Evolutionary conservation across 495 filamentous ascomycete genomes (phyloP), one percentile per base, ranked within the genome.

Genomic region (Xylaria palmicola): DNA sequence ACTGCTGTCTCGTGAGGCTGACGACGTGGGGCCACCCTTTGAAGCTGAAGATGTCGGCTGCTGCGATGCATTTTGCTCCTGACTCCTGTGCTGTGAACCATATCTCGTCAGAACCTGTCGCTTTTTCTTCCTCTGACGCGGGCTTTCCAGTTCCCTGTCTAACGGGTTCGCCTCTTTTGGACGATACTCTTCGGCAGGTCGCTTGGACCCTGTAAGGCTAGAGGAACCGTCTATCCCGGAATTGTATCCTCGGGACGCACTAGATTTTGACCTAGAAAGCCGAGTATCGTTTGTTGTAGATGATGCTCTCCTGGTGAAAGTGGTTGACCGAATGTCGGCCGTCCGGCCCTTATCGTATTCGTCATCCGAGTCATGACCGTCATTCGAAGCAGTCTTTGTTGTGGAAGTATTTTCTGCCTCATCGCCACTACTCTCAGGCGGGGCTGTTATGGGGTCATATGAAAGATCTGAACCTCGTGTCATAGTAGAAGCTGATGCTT

Each of bases 131-230:
- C 36, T 57, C 7, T 56, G 34, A 29, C 41, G 17, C 7, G 24
- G 27, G 4, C 41, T 56, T 20, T 56, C 65, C 17, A 30, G 45
- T 22, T 9, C 29, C 36, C 59, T 48, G 12, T 24, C 53, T 0
- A 69, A 12, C 26, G 69, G 63, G 39, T 39, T 63, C 15, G 29
- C n/a, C 6, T 15, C 22, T 9, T 54, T 36, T 13, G 61, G 12
- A 26, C 22, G 10, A 12, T 51, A 9, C 40, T 62, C 64, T 32
- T 67, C 58, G 19, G 64, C 62, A 45, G 47, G 53, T 48, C 67
- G 68, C 52, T 69, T 72, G 19, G 69, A 69, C 47, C 62, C 59
- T 27, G 59, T 64, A n/a, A 63, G 62, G 58, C 66, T 60, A 4
- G 62, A 62, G 32, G 55, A 45, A 15, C 62, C 51, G 26, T 58